phyloP scores from a whole-genome alignment of 2,329 filamentous ascomycete genomes.

The Fusarium sp. region DNA sequence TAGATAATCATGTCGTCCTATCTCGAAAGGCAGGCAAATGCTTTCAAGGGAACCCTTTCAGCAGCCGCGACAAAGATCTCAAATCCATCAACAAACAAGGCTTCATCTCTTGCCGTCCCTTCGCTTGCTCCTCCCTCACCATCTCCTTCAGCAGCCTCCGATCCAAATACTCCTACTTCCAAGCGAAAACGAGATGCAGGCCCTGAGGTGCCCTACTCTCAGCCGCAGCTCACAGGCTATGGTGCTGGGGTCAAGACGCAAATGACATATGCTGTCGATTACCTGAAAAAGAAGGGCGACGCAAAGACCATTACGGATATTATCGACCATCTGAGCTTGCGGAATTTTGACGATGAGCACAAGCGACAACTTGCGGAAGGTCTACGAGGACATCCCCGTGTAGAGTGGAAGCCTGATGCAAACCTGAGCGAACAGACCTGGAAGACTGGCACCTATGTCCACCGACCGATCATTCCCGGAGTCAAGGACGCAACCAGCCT shows the following conservation, averaged over 20 bases:
- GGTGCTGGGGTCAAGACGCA: slow-evolving; percentile 87
- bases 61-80: slow-evolving; percentile 72
- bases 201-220: slow-evolving; percentile 73
- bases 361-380: slow-evolving; percentile 74
- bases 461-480: slow-evolving; percentile 81
- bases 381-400: slow-evolving; percentile 71
- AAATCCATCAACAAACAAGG: slow-evolving; percentile 55
- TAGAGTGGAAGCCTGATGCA: slow-evolving; percentile 66
- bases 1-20: slow-evolving; percentile 66
- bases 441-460: slow-evolving; percentile 78
- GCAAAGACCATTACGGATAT: slow-evolving; percentile 80
- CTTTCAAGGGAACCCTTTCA: slow-evolving; percentile 69
- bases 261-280: slow-evolving; percentile 86
- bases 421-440: slow-evolving; percentile 74
- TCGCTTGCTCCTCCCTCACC: slow-evolving; percentile 69
- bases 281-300: slow-evolving; percentile 77
- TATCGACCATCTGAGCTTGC: slow-evolving; percentile 81
- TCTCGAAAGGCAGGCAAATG: slow-evolving; percentile 72
- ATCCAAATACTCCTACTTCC: slow-evolving; percentile 71
- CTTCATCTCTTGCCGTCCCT: slow-evolving; percentile 39
- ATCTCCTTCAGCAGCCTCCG: slow-evolving; percentile 67
- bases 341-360: slow-evolving; percentile 67
- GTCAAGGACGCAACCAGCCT: slow-evolving; percentile 83
- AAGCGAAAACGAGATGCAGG: slow-evolving; percentile 68
- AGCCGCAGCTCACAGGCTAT: slow-evolving; percentile 79